Evolutionary conservation across 140 eudicot species (phyloP), one percentile per base, ranked within the genome.

Genomic region (Senecio squalidus): DNA sequence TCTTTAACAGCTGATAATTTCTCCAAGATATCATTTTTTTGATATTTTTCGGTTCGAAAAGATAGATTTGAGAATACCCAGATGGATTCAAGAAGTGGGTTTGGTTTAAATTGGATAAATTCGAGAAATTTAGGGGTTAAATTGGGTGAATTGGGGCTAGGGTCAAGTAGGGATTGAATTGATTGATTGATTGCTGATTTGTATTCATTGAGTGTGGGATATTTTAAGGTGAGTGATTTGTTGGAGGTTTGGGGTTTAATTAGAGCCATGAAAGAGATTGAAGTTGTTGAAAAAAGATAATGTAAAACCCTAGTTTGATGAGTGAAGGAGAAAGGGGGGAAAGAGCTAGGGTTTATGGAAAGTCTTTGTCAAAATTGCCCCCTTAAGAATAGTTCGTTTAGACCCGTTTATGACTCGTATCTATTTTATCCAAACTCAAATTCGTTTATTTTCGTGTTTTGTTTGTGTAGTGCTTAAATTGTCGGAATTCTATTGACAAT

Each of bases 11-110:
- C 84, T 50, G 18, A 36, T 16, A 83, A 23, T 48, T 63, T 75
- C 45, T 73, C 75, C 67, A 80, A 80, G 18, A 58, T 45, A 48
- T 75, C 84, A 40, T 64, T 70, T 33, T 83, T 70, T 38, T 60
- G 20, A 18, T 74, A 2, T 25, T 31, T 73, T 16, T 48, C 26
- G 46, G 17, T 14, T 28, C 16, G 72, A 65, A 62, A 87, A 33
- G 67, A 14, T 54, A 87, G 61, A 49, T 78, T 60, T 4, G 95
- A 60, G 58, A 58, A 80, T 38, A 80, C 29, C 95, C 95, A 87
- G 58, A 83, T 73, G 55, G 80, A 73, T 83, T 87, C 95, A 23
- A 83, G 76, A 53, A 68, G 86, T 14, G 93, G 86, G 58, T 70
- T 46, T 1, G 71, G 60, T 67, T 72, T 83, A 48, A 58, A 58